Percentiles rank a stretch among this genome's conserved stretches.
These are phyloP conservation scores for Melastoma candidum DNA, from an alignment of 441 rosid species.

Conservation along the genomic window DNA sequence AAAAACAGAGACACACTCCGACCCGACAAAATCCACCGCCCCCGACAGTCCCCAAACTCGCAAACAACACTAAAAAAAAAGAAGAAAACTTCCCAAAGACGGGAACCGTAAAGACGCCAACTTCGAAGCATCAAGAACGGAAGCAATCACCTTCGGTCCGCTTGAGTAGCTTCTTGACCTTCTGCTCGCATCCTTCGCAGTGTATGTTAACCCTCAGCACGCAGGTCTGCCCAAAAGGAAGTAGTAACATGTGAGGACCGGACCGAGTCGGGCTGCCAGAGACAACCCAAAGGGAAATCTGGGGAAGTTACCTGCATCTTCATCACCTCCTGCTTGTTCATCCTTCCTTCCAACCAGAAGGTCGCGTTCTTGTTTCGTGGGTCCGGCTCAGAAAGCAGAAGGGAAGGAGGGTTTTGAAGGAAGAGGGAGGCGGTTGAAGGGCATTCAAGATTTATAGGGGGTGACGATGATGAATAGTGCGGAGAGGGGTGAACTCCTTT, in stretches of 20 bases:
- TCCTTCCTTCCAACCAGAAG: constrained; percentile 13
- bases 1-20: constrained; percentile 7
- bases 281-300: too few relatives aligned
- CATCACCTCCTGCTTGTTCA: constrained; percentile 69
- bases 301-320: constrained; percentile 59
- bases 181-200: constrained; percentile 88
- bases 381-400: neutral
- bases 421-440: neutral
- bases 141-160: constrained; percentile 55
- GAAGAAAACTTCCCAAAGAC: neutral
- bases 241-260: neutral
- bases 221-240: constrained; percentile 48
- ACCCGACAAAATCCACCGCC: neutral
- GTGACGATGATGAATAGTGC: too few relatives aligned
- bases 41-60: neutral
- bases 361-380: neutral
- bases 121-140: constrained; percentile 1
- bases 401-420: neutral
- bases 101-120: neutral
- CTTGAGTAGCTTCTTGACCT: constrained; percentile 65
- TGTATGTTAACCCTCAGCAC: constrained; percentile 83
- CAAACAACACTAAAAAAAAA: neutral
- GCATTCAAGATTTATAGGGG: neutral
- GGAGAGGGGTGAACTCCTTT: too few relatives aligned
- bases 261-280: neutral